phyloP scores from a whole-genome alignment of 768 basidiomycete species.

The Calvatia gigantea region DNA sequence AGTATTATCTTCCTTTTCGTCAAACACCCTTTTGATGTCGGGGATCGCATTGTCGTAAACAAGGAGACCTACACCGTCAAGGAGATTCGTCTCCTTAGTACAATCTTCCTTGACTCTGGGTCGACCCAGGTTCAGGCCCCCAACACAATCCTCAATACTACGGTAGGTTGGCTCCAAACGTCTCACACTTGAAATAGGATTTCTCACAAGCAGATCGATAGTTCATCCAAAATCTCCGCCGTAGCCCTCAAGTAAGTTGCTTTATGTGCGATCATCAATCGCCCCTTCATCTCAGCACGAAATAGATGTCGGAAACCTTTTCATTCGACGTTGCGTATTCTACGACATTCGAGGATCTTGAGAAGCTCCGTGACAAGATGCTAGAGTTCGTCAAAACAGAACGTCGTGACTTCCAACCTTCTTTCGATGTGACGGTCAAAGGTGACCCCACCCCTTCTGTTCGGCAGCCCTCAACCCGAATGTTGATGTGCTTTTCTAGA shows the following conservation, averaged over 20 bases:
- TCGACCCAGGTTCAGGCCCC: constrained; percentile 69
- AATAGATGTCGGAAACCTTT: constrained; percentile 75
- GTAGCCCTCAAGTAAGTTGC: constrained; percentile 57
- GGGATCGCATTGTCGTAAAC: constrained; percentile 61
- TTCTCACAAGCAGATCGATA: constrained; percentile 20
- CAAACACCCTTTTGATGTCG: constrained; percentile 82
- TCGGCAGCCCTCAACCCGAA: constrained; percentile 1
- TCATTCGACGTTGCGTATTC: constrained; percentile 75
- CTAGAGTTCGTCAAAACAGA: constrained; percentile 69
- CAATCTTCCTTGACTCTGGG: constrained; percentile 61
- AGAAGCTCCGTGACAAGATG: constrained; percentile 75
- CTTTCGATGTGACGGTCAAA: constrained; percentile 69
- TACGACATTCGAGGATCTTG: constrained; percentile 80
- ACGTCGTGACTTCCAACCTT: constrained; percentile 69
- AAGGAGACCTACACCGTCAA: constrained; percentile 71
- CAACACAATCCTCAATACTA: constrained; percentile 54
- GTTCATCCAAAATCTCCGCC: constrained; percentile 70
- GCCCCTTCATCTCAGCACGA: not conserved
- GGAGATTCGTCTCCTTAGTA: constrained; percentile 82
- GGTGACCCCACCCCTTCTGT: constrained; percentile 35
- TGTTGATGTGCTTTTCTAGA: constrained; percentile 35
- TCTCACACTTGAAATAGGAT: not conserved
- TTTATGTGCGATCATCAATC: not conserved
- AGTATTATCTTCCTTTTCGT: constrained; percentile 92
- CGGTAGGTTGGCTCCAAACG: constrained; percentile 32